These are phyloP conservation scores for Ceratocystis cubensis DNA, from an alignment of 2,329 filamentous ascomycete genomes.

Conservation along the genomic window DNA sequence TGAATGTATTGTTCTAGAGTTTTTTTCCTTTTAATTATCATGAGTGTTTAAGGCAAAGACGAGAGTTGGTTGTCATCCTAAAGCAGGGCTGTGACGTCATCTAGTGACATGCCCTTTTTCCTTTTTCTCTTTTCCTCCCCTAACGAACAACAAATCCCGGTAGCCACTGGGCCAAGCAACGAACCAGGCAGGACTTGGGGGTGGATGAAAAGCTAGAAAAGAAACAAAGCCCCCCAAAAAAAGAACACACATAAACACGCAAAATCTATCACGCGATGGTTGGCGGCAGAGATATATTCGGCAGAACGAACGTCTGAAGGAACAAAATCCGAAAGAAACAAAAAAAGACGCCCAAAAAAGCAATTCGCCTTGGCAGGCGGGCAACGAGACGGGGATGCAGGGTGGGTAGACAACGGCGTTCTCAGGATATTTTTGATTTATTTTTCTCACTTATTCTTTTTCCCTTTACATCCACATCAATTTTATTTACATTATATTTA, in stretches of 20 bases:
- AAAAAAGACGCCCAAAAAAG: neutral
- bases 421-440: constrained; percentile 4
- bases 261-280: constrained; percentile 7
- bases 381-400: neutral
- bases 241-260: neutral
- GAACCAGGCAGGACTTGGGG: neutral
- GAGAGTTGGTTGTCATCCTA: neutral
- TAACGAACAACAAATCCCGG: neutral
- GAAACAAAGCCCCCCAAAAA: neutral
- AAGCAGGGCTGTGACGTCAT: constrained; percentile 6
- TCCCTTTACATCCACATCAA: neutral
- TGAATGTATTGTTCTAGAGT: constrained; percentile 68
- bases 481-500: neutral
- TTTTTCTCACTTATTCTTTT: constrained; percentile 13
- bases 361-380: neutral
- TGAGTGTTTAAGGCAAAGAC: neutral
- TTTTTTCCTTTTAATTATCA: neutral
- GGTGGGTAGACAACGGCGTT: constrained; percentile 7
- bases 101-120: neutral
- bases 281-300: neutral
- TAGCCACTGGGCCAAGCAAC: neutral
- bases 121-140: neutral
- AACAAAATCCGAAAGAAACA: neutral
- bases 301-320: neutral
- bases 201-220: neutral